Percentiles rank a stretch among this genome's conserved stretches.
Conservation (phyloP, 768 basidiomycete genomes). For the Tulasnella sp. region DNA sequence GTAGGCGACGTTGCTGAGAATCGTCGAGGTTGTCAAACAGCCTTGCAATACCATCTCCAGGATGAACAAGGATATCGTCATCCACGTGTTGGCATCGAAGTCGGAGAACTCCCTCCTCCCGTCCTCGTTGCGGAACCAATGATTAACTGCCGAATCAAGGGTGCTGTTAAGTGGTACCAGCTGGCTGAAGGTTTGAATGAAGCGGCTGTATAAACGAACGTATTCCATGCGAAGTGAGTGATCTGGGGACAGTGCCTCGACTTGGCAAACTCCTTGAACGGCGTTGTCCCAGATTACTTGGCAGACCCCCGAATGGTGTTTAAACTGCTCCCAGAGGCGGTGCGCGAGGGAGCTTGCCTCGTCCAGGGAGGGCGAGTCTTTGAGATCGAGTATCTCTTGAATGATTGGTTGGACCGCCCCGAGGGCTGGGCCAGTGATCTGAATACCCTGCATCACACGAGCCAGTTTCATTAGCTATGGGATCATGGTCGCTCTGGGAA, state of each 20-base stretch:
- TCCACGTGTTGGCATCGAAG: slow-evolving; percentile 58
- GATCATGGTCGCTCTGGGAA: neutral
- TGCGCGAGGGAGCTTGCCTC: slow-evolving; percentile 50
- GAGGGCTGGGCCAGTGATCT: slow-evolving; percentile 50
- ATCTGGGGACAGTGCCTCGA: slow-evolving; percentile 42
- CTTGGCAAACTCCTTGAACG: slow-evolving; percentile 62
- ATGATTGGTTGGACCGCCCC: slow-evolving; percentile 6
- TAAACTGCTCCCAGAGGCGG: slow-evolving; percentile 75
- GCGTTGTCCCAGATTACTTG: slow-evolving; percentile 82
- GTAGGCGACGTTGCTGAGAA: slow-evolving; percentile 67
- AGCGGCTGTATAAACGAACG: slow-evolving; percentile 44
- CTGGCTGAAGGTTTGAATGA: slow-evolving; percentile 65
- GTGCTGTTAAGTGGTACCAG: slow-evolving; percentile 54
- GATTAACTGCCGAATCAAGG: slow-evolving; percentile 59
- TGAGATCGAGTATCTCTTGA: slow-evolving; percentile 9
- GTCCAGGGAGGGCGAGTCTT: neutral
- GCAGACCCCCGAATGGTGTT: slow-evolving; percentile 62
- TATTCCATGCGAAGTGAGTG: slow-evolving; percentile 32
- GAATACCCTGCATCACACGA: slow-evolving; percentile 17
- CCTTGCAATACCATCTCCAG: slow-evolving; percentile 52
- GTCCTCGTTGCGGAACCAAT: slow-evolving; percentile 57
- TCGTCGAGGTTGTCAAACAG: slow-evolving; percentile 61
- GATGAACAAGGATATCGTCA: slow-evolving; percentile 52
- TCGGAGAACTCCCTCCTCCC: slow-evolving; percentile 57
- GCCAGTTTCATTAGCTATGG: neutral